These are phyloP conservation scores for Pythium aphanidermatum DNA, from an alignment of 352 stramenopile genomes.

Conservation along the genomic window DNA sequence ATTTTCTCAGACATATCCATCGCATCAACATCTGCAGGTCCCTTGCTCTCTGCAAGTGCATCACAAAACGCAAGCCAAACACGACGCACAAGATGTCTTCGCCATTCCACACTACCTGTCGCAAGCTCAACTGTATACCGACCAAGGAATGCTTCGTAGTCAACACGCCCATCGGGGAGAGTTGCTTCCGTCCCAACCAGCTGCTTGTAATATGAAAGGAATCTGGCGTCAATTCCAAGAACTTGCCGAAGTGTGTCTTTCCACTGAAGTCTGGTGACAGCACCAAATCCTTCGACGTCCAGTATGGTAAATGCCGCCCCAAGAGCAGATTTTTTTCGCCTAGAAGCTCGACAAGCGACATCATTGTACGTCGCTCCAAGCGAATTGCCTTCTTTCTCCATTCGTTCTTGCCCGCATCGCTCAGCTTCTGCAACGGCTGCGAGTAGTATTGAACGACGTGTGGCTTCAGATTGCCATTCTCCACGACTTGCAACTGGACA, in stretches of 20 bases:
- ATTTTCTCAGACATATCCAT: slow-evolving; percentile 57
- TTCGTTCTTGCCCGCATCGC: slow-evolving; percentile 59
- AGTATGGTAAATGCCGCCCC: slow-evolving; percentile 39
- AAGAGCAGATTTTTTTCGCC: slow-evolving; percentile 70
- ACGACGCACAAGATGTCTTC: slow-evolving; percentile 54
- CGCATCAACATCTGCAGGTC: slow-evolving; percentile 31
- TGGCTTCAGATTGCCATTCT: slow-evolving; percentile 78
- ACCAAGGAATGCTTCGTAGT: slow-evolving; percentile 74
- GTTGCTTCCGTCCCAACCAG: slow-evolving; percentile 34
- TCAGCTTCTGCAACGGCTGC: slow-evolving; percentile 72
- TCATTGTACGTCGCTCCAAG: slow-evolving; percentile 64
- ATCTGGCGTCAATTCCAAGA: slow-evolving; percentile 55
- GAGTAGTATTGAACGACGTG: slow-evolving; percentile 91
- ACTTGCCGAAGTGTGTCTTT: slow-evolving; percentile 49
- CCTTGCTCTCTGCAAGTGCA: slow-evolving; percentile 33
- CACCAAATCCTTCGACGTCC: slow-evolving; percentile 29
- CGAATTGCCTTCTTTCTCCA: slow-evolving; percentile 74
- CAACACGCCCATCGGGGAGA: slow-evolving; percentile 31
- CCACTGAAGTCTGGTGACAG: slow-evolving; percentile 65
- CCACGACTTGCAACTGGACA: slow-evolving; percentile 54
- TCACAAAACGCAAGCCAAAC: slow-evolving; percentile 68
- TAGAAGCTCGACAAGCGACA: slow-evolving; percentile 75
- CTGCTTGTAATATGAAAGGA: slow-evolving; percentile 67
- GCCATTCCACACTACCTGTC: slow-evolving; percentile 55
- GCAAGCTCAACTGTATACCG: slow-evolving; percentile 67